Evolutionary conservation across 192 early-diverging fungal genomes (phyloP).

Genomic region (Chytriomyces confervae): DNA sequence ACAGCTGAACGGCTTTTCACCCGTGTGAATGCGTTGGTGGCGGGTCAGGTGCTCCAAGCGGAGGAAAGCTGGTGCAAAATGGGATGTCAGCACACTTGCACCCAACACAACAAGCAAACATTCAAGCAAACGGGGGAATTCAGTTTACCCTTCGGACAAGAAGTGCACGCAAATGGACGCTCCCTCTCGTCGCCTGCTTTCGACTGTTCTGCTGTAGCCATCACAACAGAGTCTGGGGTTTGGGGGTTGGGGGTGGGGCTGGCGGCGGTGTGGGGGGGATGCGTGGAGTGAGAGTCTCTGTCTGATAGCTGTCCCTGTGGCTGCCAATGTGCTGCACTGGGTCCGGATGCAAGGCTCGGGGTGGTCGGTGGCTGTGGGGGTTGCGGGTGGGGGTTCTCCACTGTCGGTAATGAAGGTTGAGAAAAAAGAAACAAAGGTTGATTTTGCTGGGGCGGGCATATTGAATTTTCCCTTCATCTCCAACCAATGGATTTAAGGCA

Average conservation of each 20-base stretch:
- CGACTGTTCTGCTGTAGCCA: no score
- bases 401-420: no score
- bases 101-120: neutral
- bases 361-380: no score
- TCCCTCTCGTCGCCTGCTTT: neutral
- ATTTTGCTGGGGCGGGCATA: no score
- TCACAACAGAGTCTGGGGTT: neutral
- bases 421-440: no score
- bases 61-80: conserved; percentile 58
- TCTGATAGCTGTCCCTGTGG: no score
- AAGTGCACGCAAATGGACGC: neutral
- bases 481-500: no score
- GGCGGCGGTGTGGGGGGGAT: neutral
- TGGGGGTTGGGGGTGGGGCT: neutral
- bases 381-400: no score
- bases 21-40: conserved; percentile 87
- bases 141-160: neutral
- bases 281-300: neutral
- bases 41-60: conserved; percentile 86
- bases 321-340: no score
- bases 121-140: neutral
- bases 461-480: no score
- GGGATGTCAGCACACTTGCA: neutral
- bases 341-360: no score
- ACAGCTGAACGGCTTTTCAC: conserved; percentile 85